These are phyloP conservation scores for Trypanosoma platydactyli DNA, from an alignment of 208 protist genomes.

Conservation along the genomic window DNA sequence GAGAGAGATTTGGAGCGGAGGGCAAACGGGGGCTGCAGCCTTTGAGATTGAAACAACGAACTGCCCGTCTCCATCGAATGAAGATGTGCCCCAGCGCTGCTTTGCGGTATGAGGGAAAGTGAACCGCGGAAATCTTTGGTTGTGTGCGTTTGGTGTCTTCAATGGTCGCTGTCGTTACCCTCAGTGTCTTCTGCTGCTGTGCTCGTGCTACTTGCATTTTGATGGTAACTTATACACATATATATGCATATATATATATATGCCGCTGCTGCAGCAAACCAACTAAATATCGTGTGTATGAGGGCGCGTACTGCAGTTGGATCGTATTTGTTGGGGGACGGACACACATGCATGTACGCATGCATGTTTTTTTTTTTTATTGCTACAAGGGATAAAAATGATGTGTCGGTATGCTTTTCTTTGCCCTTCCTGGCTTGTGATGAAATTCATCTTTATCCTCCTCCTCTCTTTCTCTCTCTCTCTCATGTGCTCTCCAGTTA, in stretches of 20 bases:
- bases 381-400: too few species aligned
- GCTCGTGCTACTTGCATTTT: neutral
- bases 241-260: too few species aligned
- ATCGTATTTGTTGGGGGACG: neutral
- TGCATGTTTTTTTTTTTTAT: too few species aligned
- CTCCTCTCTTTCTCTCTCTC: constrained; percentile 3
- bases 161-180: neutral
- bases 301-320: too few species aligned
- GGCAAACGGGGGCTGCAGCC: neutral
- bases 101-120: too few species aligned
- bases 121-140: too few species aligned
- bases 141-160: too few species aligned
- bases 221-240: too few species aligned
- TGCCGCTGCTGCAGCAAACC: too few species aligned
- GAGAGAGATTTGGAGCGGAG: neutral
- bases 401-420: too few species aligned
- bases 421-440: neutral
- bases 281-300: too few species aligned
- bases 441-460: neutral
- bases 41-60: neutral
- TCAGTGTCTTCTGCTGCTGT: neutral
- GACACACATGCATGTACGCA: constrained; percentile 3
- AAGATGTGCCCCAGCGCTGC: too few species aligned
- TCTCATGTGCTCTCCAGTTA: neutral
- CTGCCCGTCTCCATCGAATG: neutral